Base-by-base conservation (phyloP, 331 rosid species). In the Rosa hybrid region DNA sequence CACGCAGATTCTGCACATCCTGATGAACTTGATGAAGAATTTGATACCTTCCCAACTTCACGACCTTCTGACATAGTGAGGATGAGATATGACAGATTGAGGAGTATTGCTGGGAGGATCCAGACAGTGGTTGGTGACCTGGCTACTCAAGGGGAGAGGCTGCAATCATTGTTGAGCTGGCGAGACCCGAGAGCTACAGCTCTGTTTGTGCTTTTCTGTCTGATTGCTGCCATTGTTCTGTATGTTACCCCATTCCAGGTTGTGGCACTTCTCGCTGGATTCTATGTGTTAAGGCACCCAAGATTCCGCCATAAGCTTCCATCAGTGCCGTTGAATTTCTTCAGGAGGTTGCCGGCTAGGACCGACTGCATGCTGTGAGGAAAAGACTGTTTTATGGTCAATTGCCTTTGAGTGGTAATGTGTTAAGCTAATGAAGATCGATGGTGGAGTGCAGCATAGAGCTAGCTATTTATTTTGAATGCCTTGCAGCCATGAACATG, bases 231-330 rank as follows among this genome's bases (percentile, higher is more conserved):
- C 45, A 87, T 95, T 79, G 91, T 95, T 14, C 92, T 95, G 78
- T 95, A 95, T 77, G 91, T 95, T 42, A 93, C 97, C 6, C 99
- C 99, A 38, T 95, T 95, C 87, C 99, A 95, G 87, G 89, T 95
- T 60, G 99, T 95, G 87, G 98, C 97, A 2, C 92, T 95, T 63
- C 91, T 95, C 17, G 80, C 90, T 0, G 99, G 99, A 80, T 90
- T 95, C 81, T 95, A 93, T 64, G 89, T 93, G 12, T 78, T 95
- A 91, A 88, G 99, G 80, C 99, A 93, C 84, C 99, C 99, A 1
- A 88, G 99, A 90, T 93, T 95, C 83, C 96, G 97, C n/a, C 99
- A 93, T 77, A 93, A 96, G 89, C 99, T 96, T 81, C 99, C 99
- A 50, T 92, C 99, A 0, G 97, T 93, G 87, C 99, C 99, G 0